Conservation (phyloP, 2,329 filamentous ascomycete genomes). For the Emmonsia crescens region DNA sequence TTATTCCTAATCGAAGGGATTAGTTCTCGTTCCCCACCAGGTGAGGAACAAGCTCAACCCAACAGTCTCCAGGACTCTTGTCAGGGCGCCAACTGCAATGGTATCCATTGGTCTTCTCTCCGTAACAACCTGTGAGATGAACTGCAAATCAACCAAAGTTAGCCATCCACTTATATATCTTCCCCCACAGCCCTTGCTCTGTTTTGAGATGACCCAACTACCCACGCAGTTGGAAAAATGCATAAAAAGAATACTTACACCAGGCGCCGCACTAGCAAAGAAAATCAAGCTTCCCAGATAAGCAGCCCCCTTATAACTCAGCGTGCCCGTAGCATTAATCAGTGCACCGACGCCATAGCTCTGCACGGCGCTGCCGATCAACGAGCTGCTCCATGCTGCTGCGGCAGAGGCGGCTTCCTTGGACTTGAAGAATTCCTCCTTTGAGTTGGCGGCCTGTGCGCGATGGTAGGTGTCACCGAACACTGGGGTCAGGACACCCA, state of each 20-base stretch:
- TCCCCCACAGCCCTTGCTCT: neutral
- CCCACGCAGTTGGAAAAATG: neutral
- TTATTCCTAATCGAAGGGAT: slow-evolving; percentile 64
- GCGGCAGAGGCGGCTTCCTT: slow-evolving; percentile 85
- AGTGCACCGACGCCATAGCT: slow-evolving; percentile 81
- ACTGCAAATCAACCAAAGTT: slow-evolving; percentile 41
- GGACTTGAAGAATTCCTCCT: slow-evolving; percentile 91
- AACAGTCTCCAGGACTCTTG: slow-evolving; percentile 84
- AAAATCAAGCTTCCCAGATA: slow-evolving; percentile 90
- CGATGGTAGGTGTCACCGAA: slow-evolving; percentile 93
- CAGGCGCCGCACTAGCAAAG: slow-evolving; percentile 76
- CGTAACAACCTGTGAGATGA: slow-evolving; percentile 73
- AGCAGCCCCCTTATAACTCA: slow-evolving; percentile 93
- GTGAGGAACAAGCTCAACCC: slow-evolving; percentile 86
- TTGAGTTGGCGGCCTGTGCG: slow-evolving; percentile 81
- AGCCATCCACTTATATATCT: neutral
- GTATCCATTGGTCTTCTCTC: slow-evolving; percentile 91
- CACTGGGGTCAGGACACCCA: slow-evolving; percentile 75
- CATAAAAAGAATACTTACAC: slow-evolving; percentile 48
- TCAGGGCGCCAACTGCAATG: slow-evolving; percentile 70
- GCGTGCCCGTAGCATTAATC: slow-evolving; percentile 87
- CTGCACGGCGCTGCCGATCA: slow-evolving; percentile 80
- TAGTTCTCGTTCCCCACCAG: slow-evolving; percentile 95
- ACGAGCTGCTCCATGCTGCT: slow-evolving; percentile 78
- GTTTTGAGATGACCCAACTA: too few species aligned